phyloP scores from a whole-genome alignment of 805 yeast species.

The Wickerhamiella galacta region DNA sequence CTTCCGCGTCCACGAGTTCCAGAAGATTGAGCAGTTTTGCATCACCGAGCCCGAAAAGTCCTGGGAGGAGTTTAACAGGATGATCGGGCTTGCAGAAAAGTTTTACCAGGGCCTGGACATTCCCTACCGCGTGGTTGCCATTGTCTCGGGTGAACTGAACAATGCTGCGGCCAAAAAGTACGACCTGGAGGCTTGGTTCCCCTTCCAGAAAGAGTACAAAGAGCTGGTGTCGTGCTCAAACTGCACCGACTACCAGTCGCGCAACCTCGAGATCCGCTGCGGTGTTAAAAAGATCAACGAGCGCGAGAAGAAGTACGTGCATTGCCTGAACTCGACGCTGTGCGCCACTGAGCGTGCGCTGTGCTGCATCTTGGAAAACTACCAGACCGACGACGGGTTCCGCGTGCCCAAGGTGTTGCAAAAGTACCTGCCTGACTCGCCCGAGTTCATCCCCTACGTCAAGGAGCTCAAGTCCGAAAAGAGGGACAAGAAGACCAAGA shows the following conservation, averaged over 20 bases:
- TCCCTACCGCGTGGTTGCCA: constrained; percentile 95
- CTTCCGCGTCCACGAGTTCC: constrained; percentile 96
- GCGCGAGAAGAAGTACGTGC: constrained; percentile 93
- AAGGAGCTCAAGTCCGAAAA: constrained; percentile 41
- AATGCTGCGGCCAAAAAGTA: constrained; percentile 98
- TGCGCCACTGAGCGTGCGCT: constrained; percentile 97
- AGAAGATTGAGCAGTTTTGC: constrained; percentile 93
- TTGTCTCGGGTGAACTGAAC: constrained; percentile 95
- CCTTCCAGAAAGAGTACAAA: constrained; percentile 95
- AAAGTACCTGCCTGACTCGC: constrained; percentile 95
- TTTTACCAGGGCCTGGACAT: constrained; percentile 81
- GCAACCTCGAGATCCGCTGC: constrained; percentile 96
- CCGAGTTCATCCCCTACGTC: constrained; percentile 82
- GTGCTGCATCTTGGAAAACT: constrained; percentile 93
- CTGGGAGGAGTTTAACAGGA: constrained; percentile 92
- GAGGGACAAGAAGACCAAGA: constrained; percentile 11
- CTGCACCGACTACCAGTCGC: constrained; percentile 98
- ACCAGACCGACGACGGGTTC: constrained; percentile 93
- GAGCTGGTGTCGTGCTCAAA: constrained; percentile 97
- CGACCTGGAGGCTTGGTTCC: constrained; percentile 99
- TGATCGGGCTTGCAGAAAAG: constrained; percentile 83
- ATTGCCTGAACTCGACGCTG: constrained; percentile 92
- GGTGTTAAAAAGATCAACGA: constrained; percentile 93
- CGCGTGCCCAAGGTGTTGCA: constrained; percentile 88
- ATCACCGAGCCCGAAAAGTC: constrained; percentile 96